Evolutionary conservation across 345 rosid genomes (phyloP), one percentile per base, ranked within the genome.

Genomic region (Mallotus nudiflorus): DNA sequence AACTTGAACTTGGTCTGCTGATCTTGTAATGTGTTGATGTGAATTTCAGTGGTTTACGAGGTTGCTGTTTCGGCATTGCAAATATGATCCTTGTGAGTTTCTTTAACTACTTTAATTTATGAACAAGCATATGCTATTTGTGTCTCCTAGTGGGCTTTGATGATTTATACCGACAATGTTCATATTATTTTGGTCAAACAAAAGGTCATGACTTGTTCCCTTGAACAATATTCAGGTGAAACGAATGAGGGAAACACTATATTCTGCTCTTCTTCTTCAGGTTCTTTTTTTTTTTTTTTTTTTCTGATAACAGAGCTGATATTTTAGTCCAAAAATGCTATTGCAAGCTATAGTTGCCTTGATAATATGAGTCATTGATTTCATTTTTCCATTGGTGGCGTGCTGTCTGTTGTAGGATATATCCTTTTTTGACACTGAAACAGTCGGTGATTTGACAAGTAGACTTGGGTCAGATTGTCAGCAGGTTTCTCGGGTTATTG

Each of bases 391-490:
- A 57, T 66, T 39, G 19, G 46, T 71, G 78, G 64, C 50, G 48
- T 52, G 39, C 19, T 82, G 19, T 65, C 19, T 82, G 24, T 62
- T 79, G 77, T 83, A 94, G 97, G 97, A 94, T 70, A 87, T 90
- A 82, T 85, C 97, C 24, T 94, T 94, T 84, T 94, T 91, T 73
- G 98, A 94, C 75, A 73, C 83, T 80, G 93, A 90, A 83, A 94
- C 96, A 70, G 95, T 94, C 80, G 98, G 97, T 83, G 98, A 90
- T 77, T 85, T 94, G 82, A 94, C 97, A 39, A 94, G 97, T 79
- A 87, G 98, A 85, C 98, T 94, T 58, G 98, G 97, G 49, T 93
- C 98, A 29, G 98, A 94, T 69, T 91, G 97, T 75, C 98, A 94
- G 84, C 98, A 94, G 85, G 96, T 94, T 65, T 94, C 98, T 18